These are phyloP conservation scores for Bromus sterilis DNA, from an alignment of 176 grass and related monocot species.

Conservation along the genomic window DNA sequence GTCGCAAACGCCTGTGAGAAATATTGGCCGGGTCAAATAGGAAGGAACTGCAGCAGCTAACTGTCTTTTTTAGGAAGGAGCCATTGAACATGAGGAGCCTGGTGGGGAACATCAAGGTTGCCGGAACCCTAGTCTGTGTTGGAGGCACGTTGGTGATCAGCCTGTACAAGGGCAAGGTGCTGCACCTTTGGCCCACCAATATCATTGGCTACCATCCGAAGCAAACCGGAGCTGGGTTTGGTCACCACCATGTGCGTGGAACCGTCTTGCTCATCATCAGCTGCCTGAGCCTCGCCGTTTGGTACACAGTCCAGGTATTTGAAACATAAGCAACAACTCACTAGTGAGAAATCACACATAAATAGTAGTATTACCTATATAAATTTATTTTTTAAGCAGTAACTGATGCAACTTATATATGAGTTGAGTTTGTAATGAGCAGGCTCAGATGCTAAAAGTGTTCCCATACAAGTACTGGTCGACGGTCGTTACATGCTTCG, in stretches of 20 bases:
- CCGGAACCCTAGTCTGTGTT: slow-evolving; percentile 31
- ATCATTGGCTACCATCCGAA: slow-evolving; percentile 26
- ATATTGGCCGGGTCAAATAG: neutral
- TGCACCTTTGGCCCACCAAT: slow-evolving; percentile 44
- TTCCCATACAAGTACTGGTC: slow-evolving; percentile 47
- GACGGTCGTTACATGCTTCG: slow-evolving; percentile 20
- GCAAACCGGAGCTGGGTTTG: neutral
- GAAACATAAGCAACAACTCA: neutral
- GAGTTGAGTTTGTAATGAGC: neutral
- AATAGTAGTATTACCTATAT: neutral
- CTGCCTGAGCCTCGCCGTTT: slow-evolving; percentile 34
- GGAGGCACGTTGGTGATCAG: slow-evolving; percentile 38
- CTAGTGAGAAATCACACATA: neutral
- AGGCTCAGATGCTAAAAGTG: slow-evolving; percentile 44
- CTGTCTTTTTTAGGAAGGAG: slow-evolving; percentile 16
- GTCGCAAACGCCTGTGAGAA: neutral
- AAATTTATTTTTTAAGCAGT: neutral
- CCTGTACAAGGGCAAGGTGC: slow-evolving; percentile 31
- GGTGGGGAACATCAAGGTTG: slow-evolving; percentile 31
- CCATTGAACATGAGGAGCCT: slow-evolving; percentile 22
- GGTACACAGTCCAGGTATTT: slow-evolving; percentile 37
- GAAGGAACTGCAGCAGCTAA: neutral
- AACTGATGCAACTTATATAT: neutral
- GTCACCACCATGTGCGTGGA: slow-evolving; percentile 35
- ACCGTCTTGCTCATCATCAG: slow-evolving; percentile 11